Evolutionary conservation across 345 rosid species (phyloP).

Genomic region (Euphorbia peplus): DNA sequence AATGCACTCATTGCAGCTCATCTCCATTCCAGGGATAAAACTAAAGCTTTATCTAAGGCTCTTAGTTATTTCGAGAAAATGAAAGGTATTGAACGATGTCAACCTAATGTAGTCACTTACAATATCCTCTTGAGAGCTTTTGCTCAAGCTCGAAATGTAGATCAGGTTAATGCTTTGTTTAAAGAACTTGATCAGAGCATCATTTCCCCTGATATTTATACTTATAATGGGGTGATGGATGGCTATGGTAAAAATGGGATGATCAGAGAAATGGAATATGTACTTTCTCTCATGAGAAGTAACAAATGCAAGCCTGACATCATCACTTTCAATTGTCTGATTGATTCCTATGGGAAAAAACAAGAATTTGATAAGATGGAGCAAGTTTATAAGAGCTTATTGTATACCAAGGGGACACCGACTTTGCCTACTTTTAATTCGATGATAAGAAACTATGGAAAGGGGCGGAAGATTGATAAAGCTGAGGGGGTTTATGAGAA

Average conservation of each 20-base stretch:
- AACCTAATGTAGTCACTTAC: conserved; percentile 83
- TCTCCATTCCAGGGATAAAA: conserved; percentile 75
- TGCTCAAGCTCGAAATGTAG: conserved; percentile 74
- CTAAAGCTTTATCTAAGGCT: conserved; percentile 76
- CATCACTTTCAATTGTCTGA: conserved; percentile 73
- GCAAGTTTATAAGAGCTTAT: conserved; percentile 72
- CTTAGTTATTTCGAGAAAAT: conserved; percentile 73
- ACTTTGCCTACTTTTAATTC: conserved; percentile 83
- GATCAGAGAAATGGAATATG: conserved; percentile 85
- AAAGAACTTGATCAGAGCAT: conserved; percentile 63
- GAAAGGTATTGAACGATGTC: conserved; percentile 74
- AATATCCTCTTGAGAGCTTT: conserved; percentile 85
- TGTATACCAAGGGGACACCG: conserved; percentile 76
- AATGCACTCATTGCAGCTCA: conserved; percentile 87
- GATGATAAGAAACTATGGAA: conserved; percentile 83
- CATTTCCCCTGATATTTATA: conserved; percentile 69
- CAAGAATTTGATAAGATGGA: conserved; percentile 96
- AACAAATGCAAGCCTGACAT: conserved; percentile 72
- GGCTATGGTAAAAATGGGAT: conserved; percentile 90
- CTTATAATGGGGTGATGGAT: conserved; percentile 91
- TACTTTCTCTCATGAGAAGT: conserved; percentile 74
- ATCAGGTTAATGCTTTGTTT: conserved; percentile 64
- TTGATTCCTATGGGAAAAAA: conserved; percentile 80
- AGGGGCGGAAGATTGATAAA: conserved; percentile 69
- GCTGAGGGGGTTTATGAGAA: conserved; percentile 59